These are phyloP conservation scores for Suillus sp. DNA, from an alignment of 768 basidiomycete genomes.

Conservation along the genomic window DNA sequence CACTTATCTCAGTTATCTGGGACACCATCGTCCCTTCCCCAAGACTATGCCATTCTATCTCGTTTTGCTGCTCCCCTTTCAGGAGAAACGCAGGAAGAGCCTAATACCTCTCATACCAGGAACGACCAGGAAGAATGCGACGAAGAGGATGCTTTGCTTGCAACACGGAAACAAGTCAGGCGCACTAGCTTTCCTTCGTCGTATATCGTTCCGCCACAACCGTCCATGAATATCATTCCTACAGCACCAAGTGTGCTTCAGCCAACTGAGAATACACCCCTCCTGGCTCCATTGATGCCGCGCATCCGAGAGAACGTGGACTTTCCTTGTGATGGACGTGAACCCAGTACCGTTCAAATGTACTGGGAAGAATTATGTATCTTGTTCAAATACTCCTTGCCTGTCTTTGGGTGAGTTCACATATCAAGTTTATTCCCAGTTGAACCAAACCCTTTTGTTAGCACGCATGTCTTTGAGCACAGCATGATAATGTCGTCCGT, in stretches of 20 bases:
- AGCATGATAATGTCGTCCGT: slow-evolving; percentile 84
- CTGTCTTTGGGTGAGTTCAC: slow-evolving; percentile 67
- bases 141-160: background rate
- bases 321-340: slow-evolving; percentile 23
- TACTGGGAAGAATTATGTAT: slow-evolving; percentile 61
- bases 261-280: slow-evolving; percentile 55
- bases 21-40: slow-evolving; percentile 55
- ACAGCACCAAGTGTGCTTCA: background rate
- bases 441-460: slow-evolving; percentile 27
- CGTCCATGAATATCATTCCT: slow-evolving; percentile 28
- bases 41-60: slow-evolving; percentile 61
- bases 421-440: background rate
- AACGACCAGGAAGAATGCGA: background rate
- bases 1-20: slow-evolving; percentile 4
- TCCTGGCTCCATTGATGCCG: slow-evolving; percentile 54
- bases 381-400: slow-evolving; percentile 65
- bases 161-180: slow-evolving; percentile 10
- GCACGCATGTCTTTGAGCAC: slow-evolving; percentile 83
- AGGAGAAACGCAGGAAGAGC: slow-evolving; percentile 10
- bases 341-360: slow-evolving; percentile 30
- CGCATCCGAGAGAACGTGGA: slow-evolving; percentile 50
- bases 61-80: slow-evolving; percentile 39
- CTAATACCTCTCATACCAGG: slow-evolving; percentile 12
- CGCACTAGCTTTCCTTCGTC: slow-evolving; percentile 34
- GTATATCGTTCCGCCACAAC: slow-evolving; percentile 34